Percentiles rank a stretch among this genome's conserved stretches.
Evolutionary conservation across 1,284 basidiomycete species (phyloP).

Genomic region (Tranzscheliella williamsii): DNA sequence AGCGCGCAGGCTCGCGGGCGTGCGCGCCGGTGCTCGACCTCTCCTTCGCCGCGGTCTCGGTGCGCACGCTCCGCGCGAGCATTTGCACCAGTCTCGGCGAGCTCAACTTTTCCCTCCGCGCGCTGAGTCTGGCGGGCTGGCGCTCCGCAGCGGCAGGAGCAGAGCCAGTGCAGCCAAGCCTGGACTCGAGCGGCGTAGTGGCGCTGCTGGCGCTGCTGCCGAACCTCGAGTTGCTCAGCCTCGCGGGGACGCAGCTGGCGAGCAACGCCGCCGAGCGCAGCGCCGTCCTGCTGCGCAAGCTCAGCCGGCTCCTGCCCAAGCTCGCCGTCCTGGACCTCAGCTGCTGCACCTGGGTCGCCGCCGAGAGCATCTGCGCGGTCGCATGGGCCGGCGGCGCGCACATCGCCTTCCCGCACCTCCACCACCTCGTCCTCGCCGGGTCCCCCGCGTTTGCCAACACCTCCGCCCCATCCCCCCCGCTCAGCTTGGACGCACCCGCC

Average conservation of each 20-base stretch:
- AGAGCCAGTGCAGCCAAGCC: neutral
- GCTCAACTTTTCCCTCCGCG: slow-evolving; percentile 6
- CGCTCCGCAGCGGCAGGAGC: neutral
- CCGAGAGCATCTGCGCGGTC: slow-evolving; percentile 14
- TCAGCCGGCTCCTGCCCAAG: slow-evolving; percentile 13
- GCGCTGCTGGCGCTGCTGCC: slow-evolving; percentile 9
- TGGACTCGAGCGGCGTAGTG: slow-evolving; percentile 7
- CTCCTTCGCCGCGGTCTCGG: slow-evolving; percentile 16
- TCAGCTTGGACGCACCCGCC: no score
- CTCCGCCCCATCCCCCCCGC: no score
- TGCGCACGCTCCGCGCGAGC: slow-evolving; percentile 6
- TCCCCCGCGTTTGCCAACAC: slow-evolving; percentile 10
- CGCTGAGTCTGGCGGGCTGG: slow-evolving; percentile 28
- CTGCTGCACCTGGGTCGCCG: slow-evolving; percentile 23
- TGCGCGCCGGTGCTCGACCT: slow-evolving; percentile 24
- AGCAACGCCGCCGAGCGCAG: slow-evolving; percentile 1
- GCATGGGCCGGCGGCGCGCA: slow-evolving; percentile 3
- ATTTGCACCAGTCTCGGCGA: neutral
- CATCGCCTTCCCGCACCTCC: slow-evolving; percentile 14
- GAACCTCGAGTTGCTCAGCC: slow-evolving; percentile 22
- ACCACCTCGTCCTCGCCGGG: slow-evolving; percentile 6
- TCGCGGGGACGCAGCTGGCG: slow-evolving; percentile 13
- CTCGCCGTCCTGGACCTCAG: slow-evolving; percentile 28
- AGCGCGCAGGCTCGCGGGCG: neutral
- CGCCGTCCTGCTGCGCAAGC: slow-evolving; percentile 19